Evolutionary conservation across 768 basidiomycete genomes (phyloP).

Genomic region (Mycena vulgaris): DNA sequence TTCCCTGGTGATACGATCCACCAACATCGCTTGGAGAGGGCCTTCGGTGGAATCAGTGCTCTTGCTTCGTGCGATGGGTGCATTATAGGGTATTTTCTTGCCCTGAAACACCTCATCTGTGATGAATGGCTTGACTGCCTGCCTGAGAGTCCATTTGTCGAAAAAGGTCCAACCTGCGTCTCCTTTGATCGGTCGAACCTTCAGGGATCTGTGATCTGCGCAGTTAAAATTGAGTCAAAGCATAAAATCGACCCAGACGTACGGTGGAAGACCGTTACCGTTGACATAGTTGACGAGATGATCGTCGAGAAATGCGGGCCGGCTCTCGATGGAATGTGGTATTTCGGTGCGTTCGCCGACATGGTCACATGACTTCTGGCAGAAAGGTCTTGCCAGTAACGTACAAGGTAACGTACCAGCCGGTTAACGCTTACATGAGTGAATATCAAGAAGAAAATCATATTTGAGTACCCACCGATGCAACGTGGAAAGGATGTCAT

Average conservation of each 20-base stretch:
- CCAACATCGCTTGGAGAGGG: conserved; percentile 6
- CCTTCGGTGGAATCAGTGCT: neutral
- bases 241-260: no score
- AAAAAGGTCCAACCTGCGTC: conserved; percentile 12
- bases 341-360: conserved; percentile 31
- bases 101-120: conserved; percentile 33
- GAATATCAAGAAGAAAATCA: neutral
- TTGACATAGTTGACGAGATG: conserved; percentile 17
- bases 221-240: no score
- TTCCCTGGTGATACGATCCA: neutral
- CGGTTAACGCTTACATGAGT: neutral
- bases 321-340: conserved; percentile 27
- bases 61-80: neutral
- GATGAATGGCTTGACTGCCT: conserved; percentile 34
- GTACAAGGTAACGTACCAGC: no score
- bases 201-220: conserved; percentile 3
- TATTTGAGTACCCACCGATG: conserved; percentile 14
- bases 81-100: conserved; percentile 3
- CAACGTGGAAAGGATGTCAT: conserved; percentile 28
- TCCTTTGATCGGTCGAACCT: conserved; percentile 7
- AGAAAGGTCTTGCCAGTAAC: conserved; percentile 16
- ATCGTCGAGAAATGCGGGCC: conserved; percentile 31
- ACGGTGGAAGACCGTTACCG: conserved; percentile 32
- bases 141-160: conserved; percentile 34
- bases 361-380: conserved; percentile 6